Evolutionary conservation across 495 filamentous ascomycete species (phyloP), one percentile per base, ranked within the genome.

Genomic region (Annulohypoxylon maeteangense): DNA sequence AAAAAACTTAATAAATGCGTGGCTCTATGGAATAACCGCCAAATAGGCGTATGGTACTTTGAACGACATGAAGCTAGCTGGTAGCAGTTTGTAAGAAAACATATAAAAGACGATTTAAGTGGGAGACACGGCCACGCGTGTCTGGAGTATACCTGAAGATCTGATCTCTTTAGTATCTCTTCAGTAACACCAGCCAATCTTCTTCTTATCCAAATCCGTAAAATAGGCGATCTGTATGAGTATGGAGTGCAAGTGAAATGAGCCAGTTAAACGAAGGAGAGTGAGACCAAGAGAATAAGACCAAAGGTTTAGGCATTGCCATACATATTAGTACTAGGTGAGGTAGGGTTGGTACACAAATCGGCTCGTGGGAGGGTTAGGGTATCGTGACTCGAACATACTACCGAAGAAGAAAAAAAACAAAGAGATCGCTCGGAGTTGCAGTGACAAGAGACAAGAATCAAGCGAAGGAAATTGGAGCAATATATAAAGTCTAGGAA

Each of bases 61-160:
- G 60, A 55, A 38, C 48, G 48, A 38, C 14, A 10, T 50, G 29
- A 34, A 54, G 25, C 40, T 65, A 60, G n/a, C n/a, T n/a, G n/a
- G n/a, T n/a, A n/a, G 48, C 48, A 47, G 54, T 53, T 25, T 38
- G 55, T 67, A 48, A 72, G 53, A 60, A 71, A 23, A 50, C 12
- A 53, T 31, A 31, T 32, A 27, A 54, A 27, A 62, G n/a, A 62
- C 48, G 53, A 47, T 58, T 47, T 54, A 55, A 50, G 54, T 40
- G 69, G 64, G 38, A 72, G 63, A 67, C 58, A 59, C 64, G 69
- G 64, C 53, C 48, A 59, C 58, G 69, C 59, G 42, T 67, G 64
- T 54, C 50, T 40, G 53, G 58, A 63, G 40, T 25, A 56, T 55
- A 55, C 56, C 61, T 66, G 60, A 48, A 51, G 54, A 22, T 45